Base-by-base conservation (phyloP, 768 basidiomycete genomes). In the Macrolepiota albuminosa region DNA sequence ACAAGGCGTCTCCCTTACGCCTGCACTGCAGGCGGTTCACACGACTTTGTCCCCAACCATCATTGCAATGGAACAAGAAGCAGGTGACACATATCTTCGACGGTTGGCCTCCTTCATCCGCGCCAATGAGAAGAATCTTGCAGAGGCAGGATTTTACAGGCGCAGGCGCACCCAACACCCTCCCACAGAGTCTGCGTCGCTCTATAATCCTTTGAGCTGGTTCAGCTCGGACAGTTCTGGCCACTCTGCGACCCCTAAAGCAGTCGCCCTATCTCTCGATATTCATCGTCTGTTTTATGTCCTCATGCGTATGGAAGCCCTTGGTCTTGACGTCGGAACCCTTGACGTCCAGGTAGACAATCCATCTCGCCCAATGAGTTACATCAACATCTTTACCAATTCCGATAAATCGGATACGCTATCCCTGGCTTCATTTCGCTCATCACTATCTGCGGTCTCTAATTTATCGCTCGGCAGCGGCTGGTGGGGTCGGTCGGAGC, bases 211-310 rank as follows among this genome's bases (percentile, higher is more conserved):
- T 26, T 72, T 86, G 46, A 76, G 74, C 55, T 89, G 88, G 88
- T 81, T 88, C 62, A 75, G 74, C 54, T 66, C 70, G 51, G 67
- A 76, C 54, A 61, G 72, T 24, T 59, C 70, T 26, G 63, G 71
- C 8, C 66, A 70, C 24, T 59, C 74, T 11, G 60, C 76, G 4
- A 72, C 75, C n/a, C 63, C 73, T 11, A 85, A 83, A 70, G 85
- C 91, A 9, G 73, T 90, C 47, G 72, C 86, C 26, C 84, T 95
- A 60, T 69, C 82, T 5, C 78, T 91, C 64, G 90, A 93, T 72
- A 84, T 82, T 31, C 90, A 93, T 68, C 92, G 88, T 63, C 84
- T 96, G 7, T 93, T 91, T 81, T 96, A 95, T 74, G 73, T 92
- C 61, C 81, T 96, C 60, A 88, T 95, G 73, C 87, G 92, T 47